Conservation (phyloP, 2,329 filamentous ascomycete genomes). For the Clarireedia monteithiana region DNA sequence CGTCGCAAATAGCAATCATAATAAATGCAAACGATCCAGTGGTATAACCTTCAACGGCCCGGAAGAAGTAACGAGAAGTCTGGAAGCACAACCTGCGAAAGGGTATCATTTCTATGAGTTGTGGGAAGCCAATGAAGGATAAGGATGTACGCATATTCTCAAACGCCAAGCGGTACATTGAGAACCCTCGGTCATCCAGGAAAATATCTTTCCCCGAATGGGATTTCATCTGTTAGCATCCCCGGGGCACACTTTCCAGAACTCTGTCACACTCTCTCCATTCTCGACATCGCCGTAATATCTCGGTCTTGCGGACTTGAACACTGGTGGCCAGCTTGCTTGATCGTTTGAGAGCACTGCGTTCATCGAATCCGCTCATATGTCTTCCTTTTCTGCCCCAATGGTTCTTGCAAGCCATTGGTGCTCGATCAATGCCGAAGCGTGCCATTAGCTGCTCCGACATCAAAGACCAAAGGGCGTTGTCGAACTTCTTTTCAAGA, state of each 20-base stretch:
- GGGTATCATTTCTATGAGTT: no score
- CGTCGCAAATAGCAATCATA: no score
- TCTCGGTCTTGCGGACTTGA: neutral
- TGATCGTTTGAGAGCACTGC: constrained; percentile 1
- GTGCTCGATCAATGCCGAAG: neutral
- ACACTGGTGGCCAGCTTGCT: constrained; percentile 2
- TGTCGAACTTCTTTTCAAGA: neutral
- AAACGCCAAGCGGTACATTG: no score
- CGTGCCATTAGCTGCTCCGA: neutral
- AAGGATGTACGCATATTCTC: no score
- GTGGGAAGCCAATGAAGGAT: no score
- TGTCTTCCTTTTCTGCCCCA: constrained; percentile 13
- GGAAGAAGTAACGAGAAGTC: no score
- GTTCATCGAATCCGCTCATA: constrained; percentile 4
- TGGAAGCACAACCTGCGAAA: no score
- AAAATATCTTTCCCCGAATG: neutral
- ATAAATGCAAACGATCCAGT: no score
- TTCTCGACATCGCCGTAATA: neutral
- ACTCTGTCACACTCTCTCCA: neutral
- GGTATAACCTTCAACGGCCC: no score
- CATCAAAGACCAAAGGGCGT: neutral
- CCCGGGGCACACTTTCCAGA: neutral
- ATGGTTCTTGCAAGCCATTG: constrained; percentile 13
- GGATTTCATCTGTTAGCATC: neutral
- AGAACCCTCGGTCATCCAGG: no score